phyloP scores from a whole-genome alignment of 108 stramenopile species.

The Skeletonema marinoi region DNA sequence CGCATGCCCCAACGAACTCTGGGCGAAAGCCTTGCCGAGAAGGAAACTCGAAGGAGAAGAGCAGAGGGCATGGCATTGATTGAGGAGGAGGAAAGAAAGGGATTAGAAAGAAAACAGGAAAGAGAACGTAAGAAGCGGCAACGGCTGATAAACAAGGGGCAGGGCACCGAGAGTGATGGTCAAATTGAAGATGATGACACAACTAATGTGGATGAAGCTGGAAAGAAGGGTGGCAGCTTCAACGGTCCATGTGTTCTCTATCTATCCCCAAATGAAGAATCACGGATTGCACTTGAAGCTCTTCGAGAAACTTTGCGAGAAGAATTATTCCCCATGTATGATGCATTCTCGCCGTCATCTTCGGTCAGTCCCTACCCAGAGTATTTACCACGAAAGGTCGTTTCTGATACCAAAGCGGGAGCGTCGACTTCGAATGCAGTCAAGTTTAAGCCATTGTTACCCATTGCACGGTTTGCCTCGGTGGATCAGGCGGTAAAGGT shows the following conservation, averaged over 20 bases:
- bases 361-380: conserved; percentile 49
- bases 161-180: background rate
- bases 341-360: conserved; percentile 50
- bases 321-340: conserved; percentile 44
- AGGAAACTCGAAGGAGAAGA: conserved; percentile 29
- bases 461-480: conserved; percentile 64
- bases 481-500: conserved; percentile 58
- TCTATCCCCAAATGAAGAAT: conserved; percentile 73
- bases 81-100: conserved; percentile 57
- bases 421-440: background rate
- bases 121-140: conserved; percentile 35
- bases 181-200: conserved; percentile 12
- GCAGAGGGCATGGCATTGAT: conserved; percentile 52
- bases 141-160: conserved; percentile 8
- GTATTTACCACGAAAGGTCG: conserved; percentile 42
- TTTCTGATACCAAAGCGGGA: conserved; percentile 8
- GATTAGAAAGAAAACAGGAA: conserved; percentile 38
- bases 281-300: conserved; percentile 41
- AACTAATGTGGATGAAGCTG: conserved; percentile 11
- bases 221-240: conserved; percentile 45
- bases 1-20: conserved; percentile 19
- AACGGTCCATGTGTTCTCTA: conserved; percentile 77
- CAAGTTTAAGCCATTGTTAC: conserved; percentile 64
- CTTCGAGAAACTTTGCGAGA: conserved; percentile 51
- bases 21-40: conserved; percentile 22